Conservation (phyloP, 192 early-diverging fungal genomes). For the Umbelopsis vinacea region DNA sequence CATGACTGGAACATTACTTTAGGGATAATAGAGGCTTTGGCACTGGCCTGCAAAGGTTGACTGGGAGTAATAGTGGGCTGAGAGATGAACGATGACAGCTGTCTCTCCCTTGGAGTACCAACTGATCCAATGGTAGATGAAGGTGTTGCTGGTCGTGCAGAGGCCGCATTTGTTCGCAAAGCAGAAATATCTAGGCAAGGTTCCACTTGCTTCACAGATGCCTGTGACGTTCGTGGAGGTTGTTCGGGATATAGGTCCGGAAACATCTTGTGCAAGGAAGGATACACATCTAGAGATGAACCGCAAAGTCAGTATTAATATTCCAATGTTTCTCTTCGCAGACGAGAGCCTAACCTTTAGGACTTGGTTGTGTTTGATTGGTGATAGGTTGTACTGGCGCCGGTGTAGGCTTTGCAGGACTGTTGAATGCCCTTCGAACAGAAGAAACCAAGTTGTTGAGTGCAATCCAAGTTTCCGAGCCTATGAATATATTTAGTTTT, state of each 20-base stretch:
- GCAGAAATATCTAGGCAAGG: conserved; percentile 19
- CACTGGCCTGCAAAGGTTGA: not conserved
- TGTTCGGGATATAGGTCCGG: conserved; percentile 10
- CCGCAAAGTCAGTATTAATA: not conserved
- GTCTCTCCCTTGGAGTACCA: not conserved
- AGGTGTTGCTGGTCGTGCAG: not conserved
- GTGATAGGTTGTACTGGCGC: not conserved
- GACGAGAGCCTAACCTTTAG: not conserved
- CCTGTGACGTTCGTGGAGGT: not conserved
- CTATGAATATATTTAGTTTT: not conserved
- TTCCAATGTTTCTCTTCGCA: not conserved
- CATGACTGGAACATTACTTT: conserved; percentile 19
- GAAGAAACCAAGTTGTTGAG: not conserved
- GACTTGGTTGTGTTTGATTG: not conserved
- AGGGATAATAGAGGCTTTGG: not conserved
- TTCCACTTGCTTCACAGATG: conserved; percentile 5
- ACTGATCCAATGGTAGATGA: not conserved
- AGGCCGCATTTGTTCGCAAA: not conserved
- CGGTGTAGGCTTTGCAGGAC: not conserved
- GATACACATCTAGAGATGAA: not conserved
- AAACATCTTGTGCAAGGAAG: conserved; percentile 12
- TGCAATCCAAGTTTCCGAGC: conserved; percentile 9
- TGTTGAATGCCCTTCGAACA: not conserved
- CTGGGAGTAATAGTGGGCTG: not conserved
- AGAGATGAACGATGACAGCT: not conserved